Conservation (phyloP, 2,329 filamentous ascomycete species). For the Colletotrichum sublineola region DNA sequence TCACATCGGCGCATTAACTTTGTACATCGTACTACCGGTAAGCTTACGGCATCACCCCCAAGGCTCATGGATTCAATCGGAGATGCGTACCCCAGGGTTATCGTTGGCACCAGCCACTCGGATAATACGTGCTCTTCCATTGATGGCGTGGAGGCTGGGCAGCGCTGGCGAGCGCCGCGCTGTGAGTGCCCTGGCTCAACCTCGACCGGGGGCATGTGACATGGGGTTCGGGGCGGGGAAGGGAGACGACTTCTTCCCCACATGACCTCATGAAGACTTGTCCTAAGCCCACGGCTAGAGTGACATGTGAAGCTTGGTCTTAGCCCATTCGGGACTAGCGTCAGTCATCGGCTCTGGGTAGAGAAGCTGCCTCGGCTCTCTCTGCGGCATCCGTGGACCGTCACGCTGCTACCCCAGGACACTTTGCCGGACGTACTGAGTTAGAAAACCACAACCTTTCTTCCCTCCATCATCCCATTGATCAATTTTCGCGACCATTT, state of each 20-base stretch:
- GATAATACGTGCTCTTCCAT: not conserved
- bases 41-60: not conserved
- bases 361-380: conserved; percentile 44
- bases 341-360: conserved; percentile 36
- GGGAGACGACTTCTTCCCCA: conserved; percentile 24
- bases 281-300: conserved; percentile 24
- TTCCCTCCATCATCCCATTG: not conserved
- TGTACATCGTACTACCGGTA: not conserved
- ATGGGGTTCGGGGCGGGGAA: conserved; percentile 19
- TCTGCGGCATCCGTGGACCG: conserved; percentile 29
- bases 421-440: conserved; percentile 35
- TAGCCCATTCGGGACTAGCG: conserved; percentile 36
- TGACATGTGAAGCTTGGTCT: conserved; percentile 37
- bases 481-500: conserved; percentile 1
- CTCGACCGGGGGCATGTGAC: conserved; percentile 30
- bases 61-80: not conserved
- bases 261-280: conserved; percentile 38
- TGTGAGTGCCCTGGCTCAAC: conserved; percentile 8
- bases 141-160: not conserved
- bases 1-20: not conserved
- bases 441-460: conserved; percentile 30
- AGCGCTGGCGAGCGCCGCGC: not conserved
- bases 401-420: conserved; percentile 28
- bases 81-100: not conserved
- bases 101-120: not conserved